Evolutionary conservation across 2,329 filamentous ascomycete species (phyloP).

Genomic region (Talaromyces pinophilus): DNA sequence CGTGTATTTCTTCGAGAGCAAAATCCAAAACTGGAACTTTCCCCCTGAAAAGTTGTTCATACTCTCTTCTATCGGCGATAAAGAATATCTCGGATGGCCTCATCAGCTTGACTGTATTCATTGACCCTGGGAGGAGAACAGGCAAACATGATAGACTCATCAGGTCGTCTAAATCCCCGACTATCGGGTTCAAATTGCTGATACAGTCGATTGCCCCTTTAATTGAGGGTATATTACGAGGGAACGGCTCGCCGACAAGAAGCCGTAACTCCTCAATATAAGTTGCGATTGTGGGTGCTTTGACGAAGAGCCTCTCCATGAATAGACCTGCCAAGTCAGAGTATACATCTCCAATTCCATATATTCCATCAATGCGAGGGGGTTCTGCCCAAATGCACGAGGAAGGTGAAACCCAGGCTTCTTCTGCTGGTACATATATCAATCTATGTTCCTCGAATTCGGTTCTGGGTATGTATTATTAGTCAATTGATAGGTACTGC

Average conservation of each 20-base stretch:
- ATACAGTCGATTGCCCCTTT: too few species aligned
- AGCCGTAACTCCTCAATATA: not conserved
- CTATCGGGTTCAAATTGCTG: too few species aligned
- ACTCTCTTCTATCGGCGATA: too few species aligned
- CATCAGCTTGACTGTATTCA: too few species aligned
- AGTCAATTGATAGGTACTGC: not conserved
- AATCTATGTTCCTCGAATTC: not conserved
- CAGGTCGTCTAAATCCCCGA: too few species aligned
- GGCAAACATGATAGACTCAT: too few species aligned
- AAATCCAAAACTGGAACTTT: too few species aligned
- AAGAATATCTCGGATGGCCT: too few species aligned
- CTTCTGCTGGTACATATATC: constrained; percentile 5
- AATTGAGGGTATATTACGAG: not conserved
- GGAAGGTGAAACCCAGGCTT: not conserved
- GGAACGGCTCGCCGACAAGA: not conserved
- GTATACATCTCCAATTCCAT: not conserved
- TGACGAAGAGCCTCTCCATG: not conserved
- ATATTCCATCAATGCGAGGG: not conserved
- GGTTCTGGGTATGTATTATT: not conserved
- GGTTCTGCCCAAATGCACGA: constrained; percentile 4
- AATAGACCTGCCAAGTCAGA: not conserved
- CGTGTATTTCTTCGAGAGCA: too few species aligned
- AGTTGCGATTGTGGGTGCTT: not conserved
- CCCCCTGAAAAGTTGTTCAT: too few species aligned
- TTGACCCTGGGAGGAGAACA: too few species aligned